A percentile compares a stretch with the other conserved stretches of the same genome.
Conservation (phyloP, 345 rosid species). For the Toxicodendron radicans region DNA sequence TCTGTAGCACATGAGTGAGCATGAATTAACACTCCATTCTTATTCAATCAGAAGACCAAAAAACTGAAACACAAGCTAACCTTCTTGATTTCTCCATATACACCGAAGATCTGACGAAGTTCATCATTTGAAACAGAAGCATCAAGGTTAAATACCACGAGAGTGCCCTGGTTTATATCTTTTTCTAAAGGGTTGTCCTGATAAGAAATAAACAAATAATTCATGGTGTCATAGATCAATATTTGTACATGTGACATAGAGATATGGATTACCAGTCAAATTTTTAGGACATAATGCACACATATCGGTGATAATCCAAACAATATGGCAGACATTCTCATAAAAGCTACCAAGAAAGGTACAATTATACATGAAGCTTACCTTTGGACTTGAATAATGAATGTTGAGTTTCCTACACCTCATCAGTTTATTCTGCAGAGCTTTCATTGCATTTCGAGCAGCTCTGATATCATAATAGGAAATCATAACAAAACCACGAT, state of each 20-base stretch:
- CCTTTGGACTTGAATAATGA: slow-evolving; percentile 58
- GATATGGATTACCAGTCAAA: background rate
- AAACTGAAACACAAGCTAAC: slow-evolving; percentile 21
- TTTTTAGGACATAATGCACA: background rate
- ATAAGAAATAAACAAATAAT: slow-evolving; percentile 11
- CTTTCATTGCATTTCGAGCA: slow-evolving; percentile 51
- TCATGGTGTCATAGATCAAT: slow-evolving; percentile 4
- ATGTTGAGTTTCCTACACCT: slow-evolving; percentile 52
- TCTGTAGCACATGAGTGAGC: slow-evolving; percentile 25
- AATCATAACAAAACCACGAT: slow-evolving; percentile 51
- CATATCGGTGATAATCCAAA: slow-evolving; percentile 4
- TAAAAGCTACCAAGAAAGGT: background rate
- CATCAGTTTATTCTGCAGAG: slow-evolving; percentile 42
- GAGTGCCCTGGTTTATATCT: slow-evolving; percentile 37
- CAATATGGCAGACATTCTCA: background rate
- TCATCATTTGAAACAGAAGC: slow-evolving; percentile 38
- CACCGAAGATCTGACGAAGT: slow-evolving; percentile 37
- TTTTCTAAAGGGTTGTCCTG: slow-evolving; percentile 39
- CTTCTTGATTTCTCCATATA: slow-evolving; percentile 42
- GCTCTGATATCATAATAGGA: slow-evolving; percentile 63
- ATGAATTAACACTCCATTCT: background rate
- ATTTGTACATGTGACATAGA: background rate
- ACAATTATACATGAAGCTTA: slow-evolving; percentile 14
- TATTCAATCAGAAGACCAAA: background rate
- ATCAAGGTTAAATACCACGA: slow-evolving; percentile 39